phyloP scores from a whole-genome alignment of 352 stramenopile genomes.

The Phytophthora multivora region DNA sequence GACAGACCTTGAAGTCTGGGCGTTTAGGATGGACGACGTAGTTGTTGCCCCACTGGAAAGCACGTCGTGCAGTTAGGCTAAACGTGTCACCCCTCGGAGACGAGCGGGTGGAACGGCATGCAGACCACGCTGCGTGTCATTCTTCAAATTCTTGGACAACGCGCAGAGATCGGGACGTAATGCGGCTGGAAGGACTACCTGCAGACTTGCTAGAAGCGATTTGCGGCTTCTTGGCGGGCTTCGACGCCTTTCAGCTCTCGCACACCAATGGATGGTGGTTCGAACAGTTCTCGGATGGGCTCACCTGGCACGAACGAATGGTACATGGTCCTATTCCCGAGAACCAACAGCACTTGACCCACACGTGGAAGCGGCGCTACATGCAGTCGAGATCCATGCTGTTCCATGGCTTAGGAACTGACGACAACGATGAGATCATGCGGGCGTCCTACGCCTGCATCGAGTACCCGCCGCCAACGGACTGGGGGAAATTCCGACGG shows the following conservation, averaged over 20 bases:
- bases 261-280: neutral
- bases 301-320: neutral
- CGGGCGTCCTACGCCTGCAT: neutral
- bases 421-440: neutral
- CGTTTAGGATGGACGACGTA: no score
- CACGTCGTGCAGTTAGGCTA: no score
- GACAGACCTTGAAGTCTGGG: no score
- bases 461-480: neutral
- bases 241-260: neutral
- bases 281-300: neutral
- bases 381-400: neutral
- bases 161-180: no score
- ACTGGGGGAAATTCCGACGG: neutral
- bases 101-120: neutral
- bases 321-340: neutral
- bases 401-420: neutral
- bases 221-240: neutral
- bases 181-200: no score
- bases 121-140: no score
- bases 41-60: no score
- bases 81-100: neutral
- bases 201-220: neutral
- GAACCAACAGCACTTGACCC: neutral
- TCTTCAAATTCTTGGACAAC: no score
- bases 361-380: neutral